Evolutionary conservation across 2,329 filamentous ascomycete genomes (phyloP).

Genomic region (Fusarium dimerum): DNA sequence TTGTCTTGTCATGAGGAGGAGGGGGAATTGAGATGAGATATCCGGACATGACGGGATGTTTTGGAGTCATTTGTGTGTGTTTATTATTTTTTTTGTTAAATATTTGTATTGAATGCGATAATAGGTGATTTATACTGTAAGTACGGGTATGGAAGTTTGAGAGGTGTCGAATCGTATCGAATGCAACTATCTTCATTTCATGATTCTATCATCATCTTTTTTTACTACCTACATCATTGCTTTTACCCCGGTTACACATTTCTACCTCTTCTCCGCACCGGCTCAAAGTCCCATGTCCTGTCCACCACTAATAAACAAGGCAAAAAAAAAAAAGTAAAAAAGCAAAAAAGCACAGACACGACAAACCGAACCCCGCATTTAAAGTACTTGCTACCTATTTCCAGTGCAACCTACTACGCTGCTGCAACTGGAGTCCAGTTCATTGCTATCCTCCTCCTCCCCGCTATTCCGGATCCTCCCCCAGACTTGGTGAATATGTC

Average conservation of each 20-base stretch:
- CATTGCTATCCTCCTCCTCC: conserved; percentile 4
- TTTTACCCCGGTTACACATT: no score
- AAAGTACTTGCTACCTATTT: conserved; percentile 18
- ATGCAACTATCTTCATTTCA: not conserved
- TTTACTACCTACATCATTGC: no score
- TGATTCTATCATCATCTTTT: not conserved
- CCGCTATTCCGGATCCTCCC: conserved; percentile 29
- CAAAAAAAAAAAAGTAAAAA: conserved; percentile 7
- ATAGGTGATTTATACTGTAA: no score
- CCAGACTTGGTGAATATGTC: conserved; percentile 25
- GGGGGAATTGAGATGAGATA: not conserved
- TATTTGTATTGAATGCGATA: no score
- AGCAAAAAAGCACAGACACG: conserved; percentile 6
- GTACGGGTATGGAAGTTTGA: no score
- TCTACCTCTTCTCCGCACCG: not conserved
- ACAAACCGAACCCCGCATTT: conserved; percentile 16
- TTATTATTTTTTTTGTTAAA: no score
- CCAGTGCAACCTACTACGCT: not conserved
- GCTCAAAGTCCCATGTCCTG: conserved; percentile 13
- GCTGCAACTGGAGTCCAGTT: not conserved
- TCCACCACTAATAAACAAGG: no score
- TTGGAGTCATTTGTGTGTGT: conserved; percentile 5
- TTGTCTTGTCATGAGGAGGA: conserved; percentile 18
- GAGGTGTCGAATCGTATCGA: no score
- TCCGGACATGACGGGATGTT: no score